Base-by-base conservation (phyloP, 805 yeast species). In the Candida wancherniae region DNA sequence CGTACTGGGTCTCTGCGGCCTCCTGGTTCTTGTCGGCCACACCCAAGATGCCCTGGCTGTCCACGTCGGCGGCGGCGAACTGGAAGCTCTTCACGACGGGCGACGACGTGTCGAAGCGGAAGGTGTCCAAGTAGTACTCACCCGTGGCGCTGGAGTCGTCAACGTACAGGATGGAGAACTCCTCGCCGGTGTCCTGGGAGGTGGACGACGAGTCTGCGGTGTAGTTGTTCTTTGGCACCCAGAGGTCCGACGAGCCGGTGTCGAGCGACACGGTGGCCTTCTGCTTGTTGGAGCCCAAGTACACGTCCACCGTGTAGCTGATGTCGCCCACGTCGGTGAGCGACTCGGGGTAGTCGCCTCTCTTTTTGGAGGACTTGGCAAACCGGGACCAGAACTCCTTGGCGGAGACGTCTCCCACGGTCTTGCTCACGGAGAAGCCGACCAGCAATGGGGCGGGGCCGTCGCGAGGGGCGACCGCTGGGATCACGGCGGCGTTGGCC, bases 221-320 rank as follows among this genome's bases (percentile, higher is more conserved):
- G 26, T 31, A 15, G 31, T 22, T 9, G 34, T 30, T 14, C 27
- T 18, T 30, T 19, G 35, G 14, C 15, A 63, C 51, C 70, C 70
- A 63, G 34, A 63, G 50, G 40, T 63, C 70, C 9, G 67, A 57
- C 6, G 67, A 60, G 9, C 69, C 70, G 13, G 70, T 63, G 38
- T 63, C 69, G 6, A 64, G 53, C 37, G 56, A 45, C 2, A 61
- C 63, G 5, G 51, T 48, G 8, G 45, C 51, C 18, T 41, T 26
- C 18, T 61, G 56, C 24, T 40, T 27, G 24, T 52, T 41, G 8
- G 59, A 51, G 8, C 69, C 69, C 19, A 37, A n/a, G 20, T 20
- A 24, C 12, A 37, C 19, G 26, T 38, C 29, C 13, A 41, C 15
- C 14, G 19, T 21, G 37, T 41, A 41, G 15, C 31, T 19, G 6